Evolutionary conservation across 805 yeast genomes (phyloP).

Genomic region (Metschnikowia baotianmanensis): DNA sequence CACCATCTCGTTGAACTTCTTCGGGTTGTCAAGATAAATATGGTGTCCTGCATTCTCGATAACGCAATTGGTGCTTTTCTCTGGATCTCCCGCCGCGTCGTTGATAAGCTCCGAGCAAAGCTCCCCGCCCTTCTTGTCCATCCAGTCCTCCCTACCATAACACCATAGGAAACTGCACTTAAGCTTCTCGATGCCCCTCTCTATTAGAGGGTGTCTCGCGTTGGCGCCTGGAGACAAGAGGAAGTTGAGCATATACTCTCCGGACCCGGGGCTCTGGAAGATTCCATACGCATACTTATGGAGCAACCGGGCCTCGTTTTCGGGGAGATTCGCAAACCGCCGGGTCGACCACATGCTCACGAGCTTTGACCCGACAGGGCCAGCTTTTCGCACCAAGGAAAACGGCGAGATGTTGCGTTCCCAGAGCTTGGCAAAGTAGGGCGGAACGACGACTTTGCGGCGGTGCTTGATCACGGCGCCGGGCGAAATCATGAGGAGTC

Average conservation of each 20-base stretch:
- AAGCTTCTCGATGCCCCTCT: constrained; percentile 48
- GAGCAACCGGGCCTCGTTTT: constrained; percentile 47
- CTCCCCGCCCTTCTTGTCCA: constrained; percentile 52
- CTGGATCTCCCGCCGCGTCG: constrained; percentile 11
- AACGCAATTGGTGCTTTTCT: constrained; percentile 31
- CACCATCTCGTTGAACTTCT: constrained; percentile 51
- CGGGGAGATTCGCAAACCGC: constrained; percentile 61
- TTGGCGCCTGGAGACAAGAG: constrained; percentile 88
- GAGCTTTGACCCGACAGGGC: constrained; percentile 79
- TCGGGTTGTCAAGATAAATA: constrained; percentile 65
- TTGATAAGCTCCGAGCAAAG: constrained; percentile 36
- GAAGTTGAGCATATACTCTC: constrained; percentile 86
- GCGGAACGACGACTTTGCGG: constrained; percentile 52
- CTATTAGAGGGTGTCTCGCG: constrained; percentile 70
- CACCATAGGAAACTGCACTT: constrained; percentile 73
- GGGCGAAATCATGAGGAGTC: constrained; percentile 80
- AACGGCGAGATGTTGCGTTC: constrained; percentile 86
- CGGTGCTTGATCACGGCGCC: constrained; percentile 71
- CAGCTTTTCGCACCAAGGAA: constrained; percentile 68
- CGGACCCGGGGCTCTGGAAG: constrained; percentile 85
- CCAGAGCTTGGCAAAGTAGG: constrained; percentile 82
- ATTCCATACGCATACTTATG: constrained; percentile 82
- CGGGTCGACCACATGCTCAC: constrained; percentile 89
- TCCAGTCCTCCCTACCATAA: constrained; percentile 77
- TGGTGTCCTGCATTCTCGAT: constrained; percentile 72